Evolutionary conservation across 495 filamentous ascomycete species (phyloP).

Genomic region (Neurospora sp.): DNA sequence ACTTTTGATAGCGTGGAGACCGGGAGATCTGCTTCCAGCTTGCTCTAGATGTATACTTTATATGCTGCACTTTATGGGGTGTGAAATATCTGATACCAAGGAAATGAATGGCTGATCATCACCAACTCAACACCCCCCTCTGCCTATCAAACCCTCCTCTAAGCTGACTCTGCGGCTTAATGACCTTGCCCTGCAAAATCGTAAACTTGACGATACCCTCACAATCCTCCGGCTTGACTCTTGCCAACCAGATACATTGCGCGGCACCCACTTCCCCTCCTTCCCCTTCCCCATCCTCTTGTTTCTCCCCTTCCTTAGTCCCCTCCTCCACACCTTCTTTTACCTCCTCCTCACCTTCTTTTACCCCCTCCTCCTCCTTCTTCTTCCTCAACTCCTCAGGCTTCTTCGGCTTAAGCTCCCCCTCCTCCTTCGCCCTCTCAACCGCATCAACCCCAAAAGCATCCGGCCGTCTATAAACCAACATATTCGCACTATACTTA

Average conservation of each 20-base stretch:
- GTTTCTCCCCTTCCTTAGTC: slow-evolving; percentile 2
- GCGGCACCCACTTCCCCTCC: slow-evolving; percentile 47
- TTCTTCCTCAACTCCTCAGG: slow-evolving; percentile 1
- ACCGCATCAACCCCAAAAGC: slow-evolving; percentile 43
- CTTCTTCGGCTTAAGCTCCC: slow-evolving; percentile 10
- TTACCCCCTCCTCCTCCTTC: slow-evolving; percentile 4
- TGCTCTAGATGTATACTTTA: too few relatives aligned
- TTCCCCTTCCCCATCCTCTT: too few relatives aligned
- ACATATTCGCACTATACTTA: slow-evolving; percentile 85
- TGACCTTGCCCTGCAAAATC: slow-evolving; percentile 83
- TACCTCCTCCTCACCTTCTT: neutral
- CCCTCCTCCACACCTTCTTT: slow-evolving; percentile 1
- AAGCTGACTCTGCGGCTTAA: slow-evolving; percentile 76
- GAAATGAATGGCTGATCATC: neutral
- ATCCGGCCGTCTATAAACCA: slow-evolving; percentile 69
- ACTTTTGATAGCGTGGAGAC: too few relatives aligned
- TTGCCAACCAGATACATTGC: slow-evolving; percentile 91
- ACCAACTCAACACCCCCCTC: slow-evolving; percentile 83
- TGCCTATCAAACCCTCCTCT: slow-evolving; percentile 82
- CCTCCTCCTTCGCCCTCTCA: slow-evolving; percentile 25
- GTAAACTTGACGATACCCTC: slow-evolving; percentile 89
- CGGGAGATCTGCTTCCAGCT: too few relatives aligned
- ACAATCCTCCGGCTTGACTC: slow-evolving; percentile 83
- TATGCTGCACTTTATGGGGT: neutral
- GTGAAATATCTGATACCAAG: neutral